Evolutionary conservation across 768 basidiomycete species (phyloP), one percentile per base, ranked within the genome.

Genomic region (Tricholoma saponaceum): DNA sequence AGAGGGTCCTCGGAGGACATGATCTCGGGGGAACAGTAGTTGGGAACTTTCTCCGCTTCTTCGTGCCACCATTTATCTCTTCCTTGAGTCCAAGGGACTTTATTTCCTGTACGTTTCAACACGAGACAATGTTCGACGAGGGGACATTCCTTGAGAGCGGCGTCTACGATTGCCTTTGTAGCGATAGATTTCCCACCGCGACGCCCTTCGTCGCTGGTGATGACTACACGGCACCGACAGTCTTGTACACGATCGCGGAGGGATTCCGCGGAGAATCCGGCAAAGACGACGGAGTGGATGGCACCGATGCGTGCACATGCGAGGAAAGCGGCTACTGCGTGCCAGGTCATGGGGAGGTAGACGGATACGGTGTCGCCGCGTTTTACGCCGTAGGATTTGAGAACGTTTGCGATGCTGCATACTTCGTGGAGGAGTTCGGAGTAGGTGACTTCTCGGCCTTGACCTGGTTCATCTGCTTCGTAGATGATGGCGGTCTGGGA

Each of bases 41-140:
- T 83, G 16, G 91, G 85, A 14, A 97, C 94, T 70, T 86, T 90
- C 20, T 79, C 82, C 25, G 81, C 79, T 75, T 95, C 93, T 72
- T 98, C 95, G 66, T 98, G 88, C 95, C 95, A 98, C 96, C 96
- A 98, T 64, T 83, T 79, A 70, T 99, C 96, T 44, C 95, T 76
- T 1, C 92, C 95, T 60, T 83, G 77, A 2, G 84, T 87, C 88
- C 90, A 92, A 3, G 86, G 77, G 16, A 97, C 85, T 56, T 85
- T 74, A 56, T 82, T 88, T 1, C 96, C 96, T 0, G 96, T 98
- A 55, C 96, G 81, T 72, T 82, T 82, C 51, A 98, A 79, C 3
- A 99, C 94, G 52, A 99, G 76, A 32, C 95, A 92, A 60, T 98
- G 90, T 71, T 97, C 88, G 57, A 98, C 94, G 4, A 75, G 66